Conservation (phyloP, 495 filamentous ascomycete species). For the Talaromyces borbonicus region DNA sequence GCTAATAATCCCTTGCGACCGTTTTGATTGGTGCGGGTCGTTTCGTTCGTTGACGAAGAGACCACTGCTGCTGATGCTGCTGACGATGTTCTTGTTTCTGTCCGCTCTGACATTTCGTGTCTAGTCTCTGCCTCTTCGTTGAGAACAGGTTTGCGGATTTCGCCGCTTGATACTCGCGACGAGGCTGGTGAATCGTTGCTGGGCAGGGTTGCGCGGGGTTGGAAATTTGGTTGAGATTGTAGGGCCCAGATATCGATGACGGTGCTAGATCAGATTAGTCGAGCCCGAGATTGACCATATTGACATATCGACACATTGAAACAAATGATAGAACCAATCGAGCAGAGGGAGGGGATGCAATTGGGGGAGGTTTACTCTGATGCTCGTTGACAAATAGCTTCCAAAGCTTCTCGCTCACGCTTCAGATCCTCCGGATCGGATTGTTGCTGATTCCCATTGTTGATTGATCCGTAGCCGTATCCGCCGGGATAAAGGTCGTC, state of each 20-base stretch:
- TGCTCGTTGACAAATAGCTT: constrained; percentile 43
- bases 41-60: neutral
- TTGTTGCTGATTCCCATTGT: constrained; percentile 31
- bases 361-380: constrained; percentile 35
- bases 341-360: neutral
- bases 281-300: too few relatives aligned
- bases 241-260: constrained; percentile 43
- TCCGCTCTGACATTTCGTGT: constrained; percentile 6
- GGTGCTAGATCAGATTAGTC: constrained; percentile 17
- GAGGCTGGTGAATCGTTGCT: constrained; percentile 20
- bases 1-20: neutral
- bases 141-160: neutral
- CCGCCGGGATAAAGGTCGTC: constrained; percentile 42
- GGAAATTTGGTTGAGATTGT: constrained; percentile 39
- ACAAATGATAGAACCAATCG: neutral
- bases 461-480: constrained; percentile 38
- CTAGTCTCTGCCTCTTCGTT: constrained; percentile 7
- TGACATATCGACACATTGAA: too few relatives aligned
- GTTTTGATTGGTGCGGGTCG: constrained; percentile 10
- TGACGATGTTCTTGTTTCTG: neutral
- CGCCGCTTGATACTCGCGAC: constrained; percentile 17
- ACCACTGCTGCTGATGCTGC: neutral
- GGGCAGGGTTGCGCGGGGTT: constrained; percentile 35
- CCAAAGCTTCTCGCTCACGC: constrained; percentile 41
- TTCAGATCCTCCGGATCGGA: constrained; percentile 40